Evolutionary conservation across 805 yeast species (phyloP).

Genomic region (Starmerella sirachaensis): DNA sequence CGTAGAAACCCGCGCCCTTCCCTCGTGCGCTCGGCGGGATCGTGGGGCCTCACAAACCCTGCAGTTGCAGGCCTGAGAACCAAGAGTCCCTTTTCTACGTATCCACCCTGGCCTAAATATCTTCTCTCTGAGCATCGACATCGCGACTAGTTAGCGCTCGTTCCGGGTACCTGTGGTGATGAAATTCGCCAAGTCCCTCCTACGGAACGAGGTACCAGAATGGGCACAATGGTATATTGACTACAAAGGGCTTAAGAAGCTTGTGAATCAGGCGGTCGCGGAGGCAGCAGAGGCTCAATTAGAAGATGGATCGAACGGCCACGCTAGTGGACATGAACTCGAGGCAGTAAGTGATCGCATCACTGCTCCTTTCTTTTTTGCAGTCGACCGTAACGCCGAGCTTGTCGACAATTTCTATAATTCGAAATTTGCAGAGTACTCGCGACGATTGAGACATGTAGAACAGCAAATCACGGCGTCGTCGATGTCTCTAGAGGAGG

Average conservation of each 20-base stretch:
- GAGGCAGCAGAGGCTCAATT: conserved; percentile 24
- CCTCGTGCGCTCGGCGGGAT: too few species aligned
- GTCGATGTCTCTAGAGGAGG: conserved; percentile 16
- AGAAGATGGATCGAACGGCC: background rate
- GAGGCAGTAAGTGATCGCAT: conserved; percentile 12
- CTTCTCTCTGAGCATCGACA: background rate
- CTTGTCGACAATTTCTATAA: conserved; percentile 69
- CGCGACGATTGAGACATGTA: conserved; percentile 44
- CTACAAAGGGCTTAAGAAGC: conserved; percentile 72
- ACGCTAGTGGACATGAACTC: background rate
- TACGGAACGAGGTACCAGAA: conserved; percentile 84
- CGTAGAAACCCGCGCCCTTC: too few species aligned
- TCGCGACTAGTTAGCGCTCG: too few species aligned
- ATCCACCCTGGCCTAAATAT: background rate
- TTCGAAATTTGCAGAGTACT: conserved; percentile 60
- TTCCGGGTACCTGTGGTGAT: too few species aligned
- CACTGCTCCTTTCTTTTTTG: conserved; percentile 46
- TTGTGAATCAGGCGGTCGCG: conserved; percentile 51
- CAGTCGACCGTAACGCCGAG: conserved; percentile 70
- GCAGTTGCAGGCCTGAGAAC: too few species aligned
- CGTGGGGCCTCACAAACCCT: too few species aligned
- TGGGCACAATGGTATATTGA: conserved; percentile 77
- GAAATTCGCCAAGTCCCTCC: conserved; percentile 33
- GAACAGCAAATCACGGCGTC: conserved; percentile 21
- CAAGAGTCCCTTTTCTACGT: too few species aligned